phyloP scores from a whole-genome alignment of 345 rosid genomes.

The Eucalyptus albens region DNA sequence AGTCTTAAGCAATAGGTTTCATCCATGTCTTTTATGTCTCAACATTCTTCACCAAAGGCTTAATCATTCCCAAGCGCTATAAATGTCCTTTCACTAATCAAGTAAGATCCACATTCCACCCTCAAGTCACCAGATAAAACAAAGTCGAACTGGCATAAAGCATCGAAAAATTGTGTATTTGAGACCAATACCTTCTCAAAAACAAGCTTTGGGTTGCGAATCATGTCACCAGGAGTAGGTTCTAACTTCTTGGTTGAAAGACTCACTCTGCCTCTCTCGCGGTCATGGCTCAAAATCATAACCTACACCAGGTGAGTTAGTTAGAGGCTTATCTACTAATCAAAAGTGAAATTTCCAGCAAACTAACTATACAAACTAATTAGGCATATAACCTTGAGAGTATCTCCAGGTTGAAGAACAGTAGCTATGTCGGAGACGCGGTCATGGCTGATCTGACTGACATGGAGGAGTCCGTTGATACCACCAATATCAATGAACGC shows the following conservation, averaged over 20 bases:
- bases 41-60: background rate
- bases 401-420: constrained; percentile 97
- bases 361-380: background rate
- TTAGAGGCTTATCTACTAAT: background rate
- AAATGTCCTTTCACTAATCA: background rate
- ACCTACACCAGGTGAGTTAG: constrained; percentile 21
- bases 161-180: background rate
- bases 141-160: background rate
- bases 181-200: constrained; percentile 73
- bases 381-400: constrained; percentile 45
- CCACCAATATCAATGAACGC: constrained; percentile 98
- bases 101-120: background rate
- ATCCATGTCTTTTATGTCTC: background rate
- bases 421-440: constrained; percentile 89
- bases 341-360: background rate
- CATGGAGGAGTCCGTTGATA: constrained; percentile 94
- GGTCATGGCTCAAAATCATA: constrained; percentile 97
- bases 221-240: constrained; percentile 99
- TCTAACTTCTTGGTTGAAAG: constrained; percentile 95
- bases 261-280: constrained; percentile 94
- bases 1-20: background rate
- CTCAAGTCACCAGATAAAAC: background rate
- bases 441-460: constrained; percentile 97
- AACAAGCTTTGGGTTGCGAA: constrained; percentile 93
- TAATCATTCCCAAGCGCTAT: background rate